phyloP scores from a whole-genome alignment of 2,329 filamentous ascomycete genomes.

The Colletotrichum lini region DNA sequence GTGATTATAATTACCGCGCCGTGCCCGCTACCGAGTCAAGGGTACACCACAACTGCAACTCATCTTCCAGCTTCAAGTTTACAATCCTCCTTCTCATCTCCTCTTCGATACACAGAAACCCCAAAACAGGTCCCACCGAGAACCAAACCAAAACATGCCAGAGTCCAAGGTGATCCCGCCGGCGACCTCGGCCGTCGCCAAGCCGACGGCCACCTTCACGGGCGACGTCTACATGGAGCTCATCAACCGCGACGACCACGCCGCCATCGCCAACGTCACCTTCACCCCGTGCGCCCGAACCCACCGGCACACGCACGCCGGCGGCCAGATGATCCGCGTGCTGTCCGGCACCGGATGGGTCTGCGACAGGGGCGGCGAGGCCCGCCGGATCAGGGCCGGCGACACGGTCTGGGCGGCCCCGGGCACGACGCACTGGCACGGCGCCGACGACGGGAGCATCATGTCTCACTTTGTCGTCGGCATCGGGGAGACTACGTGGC shows the following conservation, averaged over 20 bases:
- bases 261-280: constrained; percentile 50
- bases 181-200: not conserved
- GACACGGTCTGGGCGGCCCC: constrained; percentile 58
- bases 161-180: constrained; percentile 4
- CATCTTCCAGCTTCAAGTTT: not conserved
- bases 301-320: constrained; percentile 61
- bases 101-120: no score
- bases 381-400: constrained; percentile 54
- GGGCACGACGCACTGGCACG: constrained; percentile 61
- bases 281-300: constrained; percentile 60
- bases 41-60: no score
- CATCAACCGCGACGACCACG: constrained; percentile 11
- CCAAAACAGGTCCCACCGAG: not conserved
- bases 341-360: constrained; percentile 57
- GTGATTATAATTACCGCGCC: not conserved
- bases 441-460: constrained; percentile 55
- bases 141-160: not conserved
- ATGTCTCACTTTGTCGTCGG: constrained; percentile 58
- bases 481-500: constrained; percentile 55
- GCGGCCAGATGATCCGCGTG: constrained; percentile 59
- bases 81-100: not conserved
- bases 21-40: not conserved
- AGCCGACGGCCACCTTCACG: constrained; percentile 18
- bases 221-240: constrained; percentile 23
- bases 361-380: constrained; percentile 57